Evolutionary conservation across 1,284 basidiomycete species (phyloP), one percentile per base, ranked within the genome.

Genomic region (Irpex lacteus): DNA sequence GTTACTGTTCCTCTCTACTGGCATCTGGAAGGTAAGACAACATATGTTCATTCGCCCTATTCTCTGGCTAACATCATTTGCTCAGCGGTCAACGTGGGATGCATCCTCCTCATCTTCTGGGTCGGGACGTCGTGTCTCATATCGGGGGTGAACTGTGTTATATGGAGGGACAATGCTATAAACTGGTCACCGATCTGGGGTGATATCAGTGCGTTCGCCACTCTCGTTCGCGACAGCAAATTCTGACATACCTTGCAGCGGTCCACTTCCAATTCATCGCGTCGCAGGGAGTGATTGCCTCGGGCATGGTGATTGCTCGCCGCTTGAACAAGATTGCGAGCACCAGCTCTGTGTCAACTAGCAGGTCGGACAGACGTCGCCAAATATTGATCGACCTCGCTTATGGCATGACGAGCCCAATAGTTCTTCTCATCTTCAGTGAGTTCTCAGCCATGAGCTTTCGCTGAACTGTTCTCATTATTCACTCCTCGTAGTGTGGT

Each of bases 171-270:
- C 37, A 87, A 86, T 69, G 79, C 80, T 2, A 75, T 81, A 8
- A 82, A 89, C 68, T 76, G 70, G 52, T 82, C 85, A 0, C 88
- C 88, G 0, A 77, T 87, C 1, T 94, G 87, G 87, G 94, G 92
- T 70, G 92, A 94, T 40, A 63, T 66, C 38, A 37, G 65, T 66
- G 18, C 21, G 62, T 63, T 5, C 49, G 52, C n/a, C 21, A 18
- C 18, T 49, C 26, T 47, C 32, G 11, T 18, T 37, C 40, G 11
- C n/a, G 52, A 34, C 13, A 6, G 37, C 32, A 36, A 9, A 9
- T 59, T 11, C 60, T 60, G 47, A 59, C 52, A 3, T 32, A 60
- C 55, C 49, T 34, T 34, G 26, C 9, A 56, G 54, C 34, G 26
- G 34, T 56, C 7, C 54, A 36, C 54, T 34, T 56, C n/a, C 54